Base-by-base conservation (phyloP, 208 protist species). In the Trypanosoma brucei region DNA sequence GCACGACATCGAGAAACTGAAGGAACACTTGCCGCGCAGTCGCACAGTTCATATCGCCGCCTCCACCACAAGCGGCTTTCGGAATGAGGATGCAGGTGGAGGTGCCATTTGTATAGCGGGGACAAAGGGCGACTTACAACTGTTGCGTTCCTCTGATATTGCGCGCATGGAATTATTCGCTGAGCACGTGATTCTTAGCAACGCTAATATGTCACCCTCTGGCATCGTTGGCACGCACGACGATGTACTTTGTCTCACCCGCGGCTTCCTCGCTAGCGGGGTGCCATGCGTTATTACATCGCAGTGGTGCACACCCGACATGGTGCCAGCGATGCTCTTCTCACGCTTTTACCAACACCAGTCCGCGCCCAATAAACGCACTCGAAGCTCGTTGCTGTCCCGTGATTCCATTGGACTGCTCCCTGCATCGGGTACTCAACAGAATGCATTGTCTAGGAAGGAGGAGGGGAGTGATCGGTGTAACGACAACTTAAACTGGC, bases 291-390 rank as follows among this genome's bases (percentile, higher is more conserved):
- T 96, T 7, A 75, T 96, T 57, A 65, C 73, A 4, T 77, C 79
- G 13, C 86, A 90, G 77, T 96, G 91, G 87, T 96, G 91, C 79
- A 96, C 87, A 14, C 91, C 91, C 0, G 91, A 96, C 63, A 91
- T 96, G 85, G 65, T 81, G 36, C 87, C 91, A 35, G 62, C 76
- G 31, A 65, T 87, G 46, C 75, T 96, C 22, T 90, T 96, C 44
- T 65, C 62, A 14, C 66, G 69, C n/a, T 92, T 96, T 66, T 94
- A 94, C 70, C 51, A 74, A 49, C 55, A 79, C 51, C 75, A 81
- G 33, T 63, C 55, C 31, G 36, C 60, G 67, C 71, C 68, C 48
- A 46, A 46, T 48, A 76, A 31, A 59, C 57, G 22, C 44, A 65
- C 7, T 50, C 33, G 36, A 35, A 14, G 22, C 34, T 45, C n/a